Conservation (phyloP, 352 stramenopile species). For the Globisporangium cylindrosporum region DNA sequence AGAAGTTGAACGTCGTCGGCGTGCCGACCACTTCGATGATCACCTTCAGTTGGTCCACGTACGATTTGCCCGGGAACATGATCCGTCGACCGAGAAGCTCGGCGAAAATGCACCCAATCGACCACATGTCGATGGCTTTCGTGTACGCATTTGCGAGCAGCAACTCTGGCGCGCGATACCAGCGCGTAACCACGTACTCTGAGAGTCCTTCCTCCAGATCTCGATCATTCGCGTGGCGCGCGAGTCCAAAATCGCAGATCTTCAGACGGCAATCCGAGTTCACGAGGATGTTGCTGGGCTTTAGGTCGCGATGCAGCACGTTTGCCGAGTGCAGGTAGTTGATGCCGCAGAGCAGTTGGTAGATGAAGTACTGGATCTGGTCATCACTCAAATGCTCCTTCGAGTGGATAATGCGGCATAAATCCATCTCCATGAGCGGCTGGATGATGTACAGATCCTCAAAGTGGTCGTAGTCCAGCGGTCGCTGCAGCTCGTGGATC, state of each 20-base stretch:
- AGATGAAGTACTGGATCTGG: conserved; percentile 96
- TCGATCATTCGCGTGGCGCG: conserved; percentile 69
- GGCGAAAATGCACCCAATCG: conserved; percentile 99
- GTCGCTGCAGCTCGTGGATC: conserved; percentile 80
- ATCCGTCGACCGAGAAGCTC: conserved; percentile 93
- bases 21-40: conserved; percentile 86
- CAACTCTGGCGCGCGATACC: conserved; percentile 88
- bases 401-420: conserved; percentile 88
- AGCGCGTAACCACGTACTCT: conserved; percentile 94
- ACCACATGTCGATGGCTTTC: conserved; percentile 94
- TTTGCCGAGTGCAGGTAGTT: conserved; percentile 96
- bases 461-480: conserved; percentile 87
- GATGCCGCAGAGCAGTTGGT: conserved; percentile 93
- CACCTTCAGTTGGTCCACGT: conserved; percentile 86
- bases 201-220: conserved; percentile 84
- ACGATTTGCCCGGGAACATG: conserved; percentile 83
- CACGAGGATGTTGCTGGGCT: conserved; percentile 97
- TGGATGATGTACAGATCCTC: conserved; percentile 98
- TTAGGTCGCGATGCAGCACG: conserved; percentile 96
- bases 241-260: conserved; percentile 89
- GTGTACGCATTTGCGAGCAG: conserved; percentile 82
- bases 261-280: conserved; percentile 90
- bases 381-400: conserved; percentile 91
- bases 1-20: conserved; percentile 82
- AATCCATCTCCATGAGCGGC: conserved; percentile 97